phyloP scores from a whole-genome alignment of 176 grass and related monocot species.

The Carex scoparia region DNA sequence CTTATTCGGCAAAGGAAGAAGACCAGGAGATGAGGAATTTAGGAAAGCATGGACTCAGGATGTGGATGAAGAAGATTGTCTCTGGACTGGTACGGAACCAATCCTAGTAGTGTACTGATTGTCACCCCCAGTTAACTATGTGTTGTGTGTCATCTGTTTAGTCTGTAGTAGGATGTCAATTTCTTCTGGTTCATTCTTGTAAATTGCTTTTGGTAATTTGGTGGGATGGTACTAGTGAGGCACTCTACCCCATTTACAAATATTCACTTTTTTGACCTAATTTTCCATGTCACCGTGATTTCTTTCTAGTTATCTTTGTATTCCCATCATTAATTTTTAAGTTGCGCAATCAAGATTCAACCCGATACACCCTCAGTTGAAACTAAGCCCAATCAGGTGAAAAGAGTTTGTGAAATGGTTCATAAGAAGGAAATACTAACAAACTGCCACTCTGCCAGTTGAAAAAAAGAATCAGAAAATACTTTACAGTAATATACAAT shows the following conservation, averaged over 20 bases:
- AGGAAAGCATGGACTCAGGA: slow-evolving; percentile 78
- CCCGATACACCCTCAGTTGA: neutral
- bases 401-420: neutral
- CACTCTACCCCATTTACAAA: neutral
- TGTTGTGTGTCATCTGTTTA: neutral
- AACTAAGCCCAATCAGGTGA: neutral
- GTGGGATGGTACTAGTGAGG: neutral
- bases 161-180: neutral
- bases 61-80: slow-evolving; percentile 79
- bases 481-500: neutral
- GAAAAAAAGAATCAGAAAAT: neutral
- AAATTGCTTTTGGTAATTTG: neutral
- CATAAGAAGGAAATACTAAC: neutral
- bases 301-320: neutral
- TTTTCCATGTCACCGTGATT: neutral
- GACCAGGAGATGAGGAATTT: slow-evolving; percentile 75
- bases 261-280: neutral
- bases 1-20: slow-evolving; percentile 65
- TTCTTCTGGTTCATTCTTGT: neutral
- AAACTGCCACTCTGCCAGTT: neutral
- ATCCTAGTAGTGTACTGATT: neutral
- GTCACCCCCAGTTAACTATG: neutral
- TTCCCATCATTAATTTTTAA: neutral
- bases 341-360: neutral
- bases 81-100: slow-evolving; percentile 47